Percentiles rank a stretch among this genome's conserved stretches.
phyloP scores from a whole-genome alignment of 2,329 filamentous ascomycete species.

The Epichloe gansuensis region DNA sequence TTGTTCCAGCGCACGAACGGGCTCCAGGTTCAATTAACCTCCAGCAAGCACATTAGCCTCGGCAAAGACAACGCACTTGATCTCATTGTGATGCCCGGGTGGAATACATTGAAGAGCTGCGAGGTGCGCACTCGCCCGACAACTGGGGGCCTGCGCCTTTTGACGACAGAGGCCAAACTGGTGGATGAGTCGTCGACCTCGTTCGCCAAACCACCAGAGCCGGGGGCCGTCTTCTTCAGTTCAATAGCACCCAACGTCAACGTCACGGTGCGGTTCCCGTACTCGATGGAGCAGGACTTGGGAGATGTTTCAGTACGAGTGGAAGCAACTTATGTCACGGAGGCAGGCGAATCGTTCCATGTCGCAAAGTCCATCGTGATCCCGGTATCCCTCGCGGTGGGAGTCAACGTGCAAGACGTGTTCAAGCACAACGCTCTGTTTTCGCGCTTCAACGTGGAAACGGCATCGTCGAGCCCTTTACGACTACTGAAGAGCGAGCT shows the following conservation, averaged over 20 bases:
- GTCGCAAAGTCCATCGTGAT: constrained; percentile 43
- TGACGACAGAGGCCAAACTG: constrained; percentile 46
- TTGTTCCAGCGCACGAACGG: constrained; percentile 59
- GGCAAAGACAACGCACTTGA: constrained; percentile 69
- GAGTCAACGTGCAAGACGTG: constrained; percentile 92
- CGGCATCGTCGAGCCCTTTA: constrained; percentile 61
- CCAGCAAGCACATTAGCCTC: constrained; percentile 62
- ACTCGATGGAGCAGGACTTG: constrained; percentile 68
- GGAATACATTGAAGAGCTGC: constrained; percentile 52
- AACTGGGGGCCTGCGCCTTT: constrained; percentile 51
- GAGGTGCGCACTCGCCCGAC: constrained; percentile 50
- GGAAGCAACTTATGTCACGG: constrained; percentile 63
- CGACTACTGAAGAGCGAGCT: constrained; percentile 61
- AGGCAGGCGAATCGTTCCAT: constrained; percentile 35
- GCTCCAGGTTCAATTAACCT: constrained; percentile 53
- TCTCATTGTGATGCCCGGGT: constrained; percentile 57
- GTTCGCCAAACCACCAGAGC: constrained; percentile 37
- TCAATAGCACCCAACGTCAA: constrained; percentile 30
- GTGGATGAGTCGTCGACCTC: constrained; percentile 28
- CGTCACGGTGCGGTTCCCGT: constrained; percentile 58
- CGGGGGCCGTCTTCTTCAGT: constrained; percentile 39
- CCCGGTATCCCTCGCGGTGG: constrained; percentile 65
- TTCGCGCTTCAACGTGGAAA: constrained; percentile 83
- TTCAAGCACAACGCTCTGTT: constrained; percentile 77
- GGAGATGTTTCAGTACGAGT: constrained; percentile 58